phyloP scores from a whole-genome alignment of 169 alveolate genomes.

The Plasmodium malariae region DNA sequence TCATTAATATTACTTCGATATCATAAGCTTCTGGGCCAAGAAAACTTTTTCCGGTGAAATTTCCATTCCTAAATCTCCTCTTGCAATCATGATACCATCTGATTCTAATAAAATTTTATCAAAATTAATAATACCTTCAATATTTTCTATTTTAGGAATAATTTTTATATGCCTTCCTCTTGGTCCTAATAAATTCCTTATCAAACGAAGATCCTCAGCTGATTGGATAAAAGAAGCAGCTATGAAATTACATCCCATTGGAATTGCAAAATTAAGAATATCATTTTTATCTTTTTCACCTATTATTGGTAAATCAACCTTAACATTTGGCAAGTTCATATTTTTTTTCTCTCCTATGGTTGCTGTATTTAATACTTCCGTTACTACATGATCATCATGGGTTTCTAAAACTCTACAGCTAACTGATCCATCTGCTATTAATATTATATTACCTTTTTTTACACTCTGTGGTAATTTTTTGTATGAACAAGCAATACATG shows the following conservation, averaged over 20 bases:
- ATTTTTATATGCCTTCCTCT: conserved; percentile 95
- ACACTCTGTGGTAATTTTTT: conserved; percentile 94
- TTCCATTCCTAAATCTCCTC: conserved; percentile 99
- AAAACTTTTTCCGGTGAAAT: conserved; percentile 98
- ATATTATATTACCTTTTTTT: conserved; percentile 93
- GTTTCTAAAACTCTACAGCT: conserved; percentile 93
- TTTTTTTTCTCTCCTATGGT: conserved; percentile 97
- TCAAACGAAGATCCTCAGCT: conserved; percentile 85
- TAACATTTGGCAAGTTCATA: conserved; percentile 98
- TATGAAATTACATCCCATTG: conserved; percentile 95
- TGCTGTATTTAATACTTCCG: conserved; percentile 94
- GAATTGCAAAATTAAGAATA: conserved; percentile 96
- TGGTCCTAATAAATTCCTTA: conserved; percentile 86
- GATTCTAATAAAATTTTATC: conserved; percentile 95
- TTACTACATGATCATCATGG: conserved; percentile 87
- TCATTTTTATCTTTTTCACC: conserved; percentile 98
- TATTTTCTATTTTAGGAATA: conserved; percentile 97
- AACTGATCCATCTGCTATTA: conserved; percentile 98
- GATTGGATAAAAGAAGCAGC: conserved; percentile 94
- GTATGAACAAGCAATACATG: conserved; percentile 95
- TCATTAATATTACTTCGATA: conserved; percentile 89
- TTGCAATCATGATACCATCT: conserved; percentile 99
- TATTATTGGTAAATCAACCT: conserved; percentile 96
- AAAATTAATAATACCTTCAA: conserved; percentile 96
- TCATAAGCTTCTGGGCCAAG: conserved; percentile 97